A percentile compares a stretch with the other conserved stretches of the same genome.
phyloP scores from a whole-genome alignment of 202 grass and related monocot genomes.

The Schoenoplectus tabernaemontani region DNA sequence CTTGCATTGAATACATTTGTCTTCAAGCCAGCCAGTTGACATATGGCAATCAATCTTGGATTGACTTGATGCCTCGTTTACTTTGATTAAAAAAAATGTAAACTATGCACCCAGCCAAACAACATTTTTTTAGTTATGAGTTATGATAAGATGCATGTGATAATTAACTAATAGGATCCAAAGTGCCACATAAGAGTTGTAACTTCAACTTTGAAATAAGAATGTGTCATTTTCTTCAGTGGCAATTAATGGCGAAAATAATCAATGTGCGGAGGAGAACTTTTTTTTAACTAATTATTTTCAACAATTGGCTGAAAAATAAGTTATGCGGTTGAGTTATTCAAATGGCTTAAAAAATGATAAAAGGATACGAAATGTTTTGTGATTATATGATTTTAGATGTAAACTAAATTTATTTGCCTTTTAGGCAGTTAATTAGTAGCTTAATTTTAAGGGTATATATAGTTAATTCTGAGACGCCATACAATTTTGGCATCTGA shows the following conservation, averaged over 20 bases:
- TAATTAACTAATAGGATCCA: background rate
- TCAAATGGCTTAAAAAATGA: background rate
- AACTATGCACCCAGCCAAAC: background rate
- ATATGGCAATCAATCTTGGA: background rate
- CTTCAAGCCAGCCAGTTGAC: too few species aligned
- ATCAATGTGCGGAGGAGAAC: too few species aligned
- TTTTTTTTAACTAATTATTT: too few species aligned
- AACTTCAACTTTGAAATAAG: background rate
- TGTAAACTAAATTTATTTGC: background rate
- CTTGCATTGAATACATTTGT: too few species aligned
- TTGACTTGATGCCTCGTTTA: background rate
- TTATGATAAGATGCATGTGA: background rate
- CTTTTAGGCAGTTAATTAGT: background rate
- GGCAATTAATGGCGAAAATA: too few species aligned
- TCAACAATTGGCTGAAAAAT: too few species aligned
- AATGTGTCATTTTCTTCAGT: background rate
- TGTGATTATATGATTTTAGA: background rate
- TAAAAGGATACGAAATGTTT: too few species aligned
- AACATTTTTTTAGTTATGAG: background rate
- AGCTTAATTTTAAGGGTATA: too few species aligned
- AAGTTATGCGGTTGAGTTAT: background rate
- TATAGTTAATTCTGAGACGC: background rate
- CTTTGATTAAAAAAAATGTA: background rate
- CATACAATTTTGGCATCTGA: too few species aligned
- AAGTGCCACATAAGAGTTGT: background rate